phyloP scores from a whole-genome alignment of 768 basidiomycete species.

The Multifurca ochricompacta region DNA sequence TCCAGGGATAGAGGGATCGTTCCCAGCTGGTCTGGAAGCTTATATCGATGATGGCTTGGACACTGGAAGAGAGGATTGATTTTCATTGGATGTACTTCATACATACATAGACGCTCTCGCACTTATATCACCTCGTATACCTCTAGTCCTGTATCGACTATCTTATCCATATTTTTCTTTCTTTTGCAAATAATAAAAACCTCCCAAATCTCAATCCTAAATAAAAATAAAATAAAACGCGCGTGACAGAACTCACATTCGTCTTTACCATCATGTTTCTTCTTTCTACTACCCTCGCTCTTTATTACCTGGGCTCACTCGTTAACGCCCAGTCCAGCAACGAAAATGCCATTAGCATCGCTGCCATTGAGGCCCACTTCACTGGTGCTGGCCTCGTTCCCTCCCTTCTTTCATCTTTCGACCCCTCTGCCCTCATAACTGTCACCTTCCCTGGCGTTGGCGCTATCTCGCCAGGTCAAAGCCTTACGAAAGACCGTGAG shows the following conservation, averaged over 20 bases:
- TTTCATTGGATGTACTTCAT: constrained; percentile 9
- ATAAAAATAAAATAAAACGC: neutral
- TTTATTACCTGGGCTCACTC: constrained; percentile 36
- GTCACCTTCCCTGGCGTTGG: constrained; percentile 45
- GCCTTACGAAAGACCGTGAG: constrained; percentile 50
- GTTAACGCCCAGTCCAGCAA: constrained; percentile 37
- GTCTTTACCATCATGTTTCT: constrained; percentile 1
- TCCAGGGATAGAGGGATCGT: neutral
- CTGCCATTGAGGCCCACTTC: constrained; percentile 65
- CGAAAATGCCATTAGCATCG: constrained; percentile 38
- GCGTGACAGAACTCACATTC: neutral
- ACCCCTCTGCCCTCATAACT: constrained; percentile 49
- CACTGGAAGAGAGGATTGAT: constrained; percentile 15
- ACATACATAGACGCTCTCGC: constrained; percentile 4
- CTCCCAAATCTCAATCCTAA: neutral
- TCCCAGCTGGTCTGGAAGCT: neutral
- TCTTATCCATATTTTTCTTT: constrained; percentile 8
- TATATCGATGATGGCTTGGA: constrained; percentile 9
- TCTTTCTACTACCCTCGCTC: constrained; percentile 22
- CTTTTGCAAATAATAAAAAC: neutral
- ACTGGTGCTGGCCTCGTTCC: constrained; percentile 54
- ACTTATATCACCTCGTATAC: neutral
- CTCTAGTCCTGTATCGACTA: neutral
- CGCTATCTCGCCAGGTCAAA: constrained; percentile 48
- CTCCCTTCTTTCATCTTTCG: constrained; percentile 48